Conservation (phyloP, 345 rosid species). For the Citrus unshiu region DNA sequence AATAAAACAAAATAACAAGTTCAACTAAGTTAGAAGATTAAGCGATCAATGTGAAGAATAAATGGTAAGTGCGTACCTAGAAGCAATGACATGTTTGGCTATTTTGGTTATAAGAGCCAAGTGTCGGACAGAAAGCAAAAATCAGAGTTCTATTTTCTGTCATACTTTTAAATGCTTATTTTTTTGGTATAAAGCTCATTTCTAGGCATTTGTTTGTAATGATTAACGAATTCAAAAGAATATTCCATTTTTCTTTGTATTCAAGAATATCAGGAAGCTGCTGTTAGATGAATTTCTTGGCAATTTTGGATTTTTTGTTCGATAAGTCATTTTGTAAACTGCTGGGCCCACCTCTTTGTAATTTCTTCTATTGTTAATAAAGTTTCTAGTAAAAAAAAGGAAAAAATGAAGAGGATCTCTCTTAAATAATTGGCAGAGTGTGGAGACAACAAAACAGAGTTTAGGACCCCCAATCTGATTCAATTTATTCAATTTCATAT, state of each 20-base stretch:
- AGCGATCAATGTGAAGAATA: too few relatives aligned
- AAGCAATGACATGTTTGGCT: too few relatives aligned
- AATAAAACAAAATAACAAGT: too few relatives aligned
- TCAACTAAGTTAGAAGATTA: too few relatives aligned
- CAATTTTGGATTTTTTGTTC: not conserved
- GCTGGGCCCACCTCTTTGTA: not conserved
- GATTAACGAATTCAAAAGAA: not conserved
- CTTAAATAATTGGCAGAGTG: too few relatives aligned
- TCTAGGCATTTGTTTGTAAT: not conserved
- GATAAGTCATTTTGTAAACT: not conserved
- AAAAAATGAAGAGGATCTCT: too few relatives aligned
- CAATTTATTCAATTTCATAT: not conserved
- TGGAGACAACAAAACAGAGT: not conserved
- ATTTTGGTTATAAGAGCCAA: too few relatives aligned
- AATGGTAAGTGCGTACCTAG: too few relatives aligned
- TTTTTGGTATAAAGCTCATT: not conserved
- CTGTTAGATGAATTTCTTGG: not conserved
- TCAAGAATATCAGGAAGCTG: not conserved
- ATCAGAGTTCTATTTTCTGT: too few relatives aligned
- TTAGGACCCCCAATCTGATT: not conserved
- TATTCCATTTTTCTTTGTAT: not conserved
- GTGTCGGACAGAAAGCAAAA: too few relatives aligned
- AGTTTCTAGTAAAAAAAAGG: not conserved
- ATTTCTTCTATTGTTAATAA: not conserved
- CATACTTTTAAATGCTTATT: not conserved